phyloP scores from a whole-genome alignment of 176 grass and related monocot species.

The Thalia dealbata region DNA sequence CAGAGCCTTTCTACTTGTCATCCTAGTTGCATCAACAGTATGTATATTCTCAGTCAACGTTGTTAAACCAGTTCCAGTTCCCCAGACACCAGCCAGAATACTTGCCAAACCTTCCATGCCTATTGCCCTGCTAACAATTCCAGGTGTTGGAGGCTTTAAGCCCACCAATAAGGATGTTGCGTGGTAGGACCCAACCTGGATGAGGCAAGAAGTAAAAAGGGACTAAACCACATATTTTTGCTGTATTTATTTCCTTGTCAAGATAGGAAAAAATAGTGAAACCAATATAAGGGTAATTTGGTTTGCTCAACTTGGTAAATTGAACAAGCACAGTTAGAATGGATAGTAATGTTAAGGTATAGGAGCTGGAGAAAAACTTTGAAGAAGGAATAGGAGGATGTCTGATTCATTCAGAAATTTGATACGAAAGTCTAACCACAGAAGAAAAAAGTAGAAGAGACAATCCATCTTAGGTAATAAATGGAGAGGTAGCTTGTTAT shows the following conservation, averaged over 20 bases:
- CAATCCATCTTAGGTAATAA: too few relatives aligned
- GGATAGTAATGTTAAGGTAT: too few relatives aligned
- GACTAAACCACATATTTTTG: background rate
- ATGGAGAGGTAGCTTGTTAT: too few relatives aligned
- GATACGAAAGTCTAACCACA: too few relatives aligned
- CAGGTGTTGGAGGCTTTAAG: constrained; percentile 76
- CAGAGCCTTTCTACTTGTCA: constrained; percentile 72
- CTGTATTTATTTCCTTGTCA: too few relatives aligned
- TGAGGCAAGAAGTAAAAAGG: background rate
- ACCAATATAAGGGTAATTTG: too few relatives aligned
- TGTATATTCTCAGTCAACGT: constrained; percentile 91
- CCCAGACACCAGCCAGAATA: constrained; percentile 89
- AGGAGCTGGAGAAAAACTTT: too few relatives aligned
- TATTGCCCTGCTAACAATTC: constrained; percentile 94
- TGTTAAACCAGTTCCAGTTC: constrained; percentile 73
- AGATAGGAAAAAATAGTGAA: background rate
- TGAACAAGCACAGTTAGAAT: too few relatives aligned
- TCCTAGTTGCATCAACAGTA: constrained; percentile 76
- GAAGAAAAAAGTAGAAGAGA: too few relatives aligned
- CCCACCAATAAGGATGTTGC: constrained; percentile 73
- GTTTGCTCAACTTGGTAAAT: too few relatives aligned
- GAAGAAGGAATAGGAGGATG: too few relatives aligned
- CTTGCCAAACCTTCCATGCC: constrained; percentile 81
- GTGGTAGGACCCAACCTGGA: constrained; percentile 84
- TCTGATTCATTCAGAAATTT: too few relatives aligned